These are phyloP conservation scores for Rhodotorula mucilaginosa DNA, from an alignment of 1,284 basidiomycete species.

Conservation along the genomic window DNA sequence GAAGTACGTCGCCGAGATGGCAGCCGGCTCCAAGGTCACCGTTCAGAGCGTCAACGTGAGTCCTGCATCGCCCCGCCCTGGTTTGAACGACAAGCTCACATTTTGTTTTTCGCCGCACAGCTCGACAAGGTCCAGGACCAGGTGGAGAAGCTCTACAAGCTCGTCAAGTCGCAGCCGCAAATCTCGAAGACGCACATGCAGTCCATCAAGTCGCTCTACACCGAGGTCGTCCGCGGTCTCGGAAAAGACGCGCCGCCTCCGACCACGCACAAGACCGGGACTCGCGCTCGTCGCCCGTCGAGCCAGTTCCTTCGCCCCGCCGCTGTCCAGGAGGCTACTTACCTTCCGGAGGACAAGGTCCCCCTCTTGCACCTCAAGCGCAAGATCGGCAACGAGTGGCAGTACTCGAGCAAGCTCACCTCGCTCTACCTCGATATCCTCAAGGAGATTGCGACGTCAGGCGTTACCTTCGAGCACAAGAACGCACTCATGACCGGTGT, in stretches of 20 bases:
- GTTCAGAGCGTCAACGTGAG: conserved; percentile 63
- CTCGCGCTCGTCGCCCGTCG: conserved; percentile 77
- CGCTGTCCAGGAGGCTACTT: conserved; percentile 63
- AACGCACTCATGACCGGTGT: conserved; percentile 97
- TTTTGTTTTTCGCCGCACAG: conserved; percentile 13
- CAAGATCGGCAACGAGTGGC: conserved; percentile 93
- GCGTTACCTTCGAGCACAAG: conserved; percentile 97
- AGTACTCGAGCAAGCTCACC: conserved; percentile 94
- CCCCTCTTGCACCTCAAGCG: conserved; percentile 95
- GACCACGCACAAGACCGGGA: conserved; percentile 33
- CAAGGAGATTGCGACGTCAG: conserved; percentile 95
- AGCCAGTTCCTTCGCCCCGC: conserved; percentile 93
- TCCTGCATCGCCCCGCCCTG: not conserved
- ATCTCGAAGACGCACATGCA: conserved; percentile 97
- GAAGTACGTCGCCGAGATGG: conserved; percentile 87
- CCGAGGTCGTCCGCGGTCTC: conserved; percentile 76
- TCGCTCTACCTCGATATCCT: conserved; percentile 78
- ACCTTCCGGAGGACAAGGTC: conserved; percentile 82
- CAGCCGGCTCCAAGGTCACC: conserved; percentile 78
- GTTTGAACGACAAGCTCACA: not conserved
- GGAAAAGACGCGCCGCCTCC: conserved; percentile 50
- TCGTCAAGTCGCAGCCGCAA: conserved; percentile 93
- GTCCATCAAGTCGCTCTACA: conserved; percentile 93
- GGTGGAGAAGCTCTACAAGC: conserved; percentile 92
- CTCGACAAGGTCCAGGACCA: conserved; percentile 84